Evolutionary conservation across 768 basidiomycete genomes (phyloP).

Genomic region (Leucocoprinus sp.): DNA sequence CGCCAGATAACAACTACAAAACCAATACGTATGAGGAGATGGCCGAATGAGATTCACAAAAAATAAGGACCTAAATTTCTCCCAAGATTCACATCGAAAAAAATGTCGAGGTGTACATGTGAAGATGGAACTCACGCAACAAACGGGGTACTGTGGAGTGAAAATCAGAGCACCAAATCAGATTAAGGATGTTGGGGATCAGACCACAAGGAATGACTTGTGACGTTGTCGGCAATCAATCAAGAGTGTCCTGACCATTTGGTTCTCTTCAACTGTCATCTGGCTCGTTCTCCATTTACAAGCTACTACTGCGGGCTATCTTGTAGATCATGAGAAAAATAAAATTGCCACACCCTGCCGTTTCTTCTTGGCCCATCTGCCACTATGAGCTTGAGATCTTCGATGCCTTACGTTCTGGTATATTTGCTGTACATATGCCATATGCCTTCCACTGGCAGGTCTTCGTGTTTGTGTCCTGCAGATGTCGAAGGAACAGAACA

Average conservation of each 20-base stretch:
- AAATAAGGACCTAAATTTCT: background rate
- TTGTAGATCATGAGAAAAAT: constrained; percentile 6
- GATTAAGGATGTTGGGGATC: background rate
- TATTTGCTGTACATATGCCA: background rate
- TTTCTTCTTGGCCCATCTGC: background rate
- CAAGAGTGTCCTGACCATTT: background rate
- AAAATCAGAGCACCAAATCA: constrained; percentile 1
- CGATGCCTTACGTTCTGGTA: background rate
- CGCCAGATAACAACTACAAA: background rate
- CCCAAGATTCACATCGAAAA: background rate
- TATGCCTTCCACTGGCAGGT: background rate
- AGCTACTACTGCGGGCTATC: background rate
- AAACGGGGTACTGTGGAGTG: background rate
- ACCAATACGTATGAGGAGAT: background rate
- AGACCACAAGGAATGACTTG: background rate
- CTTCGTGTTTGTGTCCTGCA: background rate
- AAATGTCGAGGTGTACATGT: background rate
- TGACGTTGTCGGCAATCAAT: background rate
- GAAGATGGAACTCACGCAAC: constrained; percentile 4
- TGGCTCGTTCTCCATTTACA: background rate
- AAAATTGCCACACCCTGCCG: background rate
- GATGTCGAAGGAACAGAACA: constrained; percentile 5
- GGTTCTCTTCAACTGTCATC: background rate
- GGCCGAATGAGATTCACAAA: background rate
- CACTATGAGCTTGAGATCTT: background rate